Conservation (phyloP, 352 stramenopile genomes). For the Pythium angustatum region DNA sequence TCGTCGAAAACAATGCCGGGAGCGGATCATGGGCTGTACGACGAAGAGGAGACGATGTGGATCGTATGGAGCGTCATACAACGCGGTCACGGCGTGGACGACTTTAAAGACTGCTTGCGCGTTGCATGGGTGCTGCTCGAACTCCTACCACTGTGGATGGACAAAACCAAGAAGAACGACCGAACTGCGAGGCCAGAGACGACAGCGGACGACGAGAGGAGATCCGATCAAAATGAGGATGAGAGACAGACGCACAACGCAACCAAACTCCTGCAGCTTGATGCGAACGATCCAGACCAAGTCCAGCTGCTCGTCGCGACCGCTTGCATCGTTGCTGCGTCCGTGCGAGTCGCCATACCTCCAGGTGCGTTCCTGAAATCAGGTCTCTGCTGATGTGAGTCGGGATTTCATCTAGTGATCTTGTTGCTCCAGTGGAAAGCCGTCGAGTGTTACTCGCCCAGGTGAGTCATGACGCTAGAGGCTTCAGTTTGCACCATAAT, state of each 20-base stretch:
- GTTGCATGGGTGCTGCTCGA: conserved; percentile 25
- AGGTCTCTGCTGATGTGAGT: background rate
- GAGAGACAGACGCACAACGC: background rate
- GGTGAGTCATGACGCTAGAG: background rate
- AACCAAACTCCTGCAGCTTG: conserved; percentile 20
- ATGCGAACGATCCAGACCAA: conserved; percentile 23
- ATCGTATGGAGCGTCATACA: conserved; percentile 24
- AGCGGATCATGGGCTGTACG: background rate
- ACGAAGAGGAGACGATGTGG: conserved; percentile 18
- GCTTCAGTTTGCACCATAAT: conserved; percentile 12
- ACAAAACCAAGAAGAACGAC: background rate
- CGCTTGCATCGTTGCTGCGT: conserved; percentile 38
- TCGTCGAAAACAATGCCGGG: background rate
- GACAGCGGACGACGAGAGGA: background rate
- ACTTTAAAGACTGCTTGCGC: conserved; percentile 24
- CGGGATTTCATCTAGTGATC: background rate
- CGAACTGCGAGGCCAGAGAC: background rate
- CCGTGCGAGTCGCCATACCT: conserved; percentile 29
- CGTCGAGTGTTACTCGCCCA: background rate
- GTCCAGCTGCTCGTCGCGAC: conserved; percentile 32
- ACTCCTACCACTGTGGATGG: conserved; percentile 25
- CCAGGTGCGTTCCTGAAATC: conserved; percentile 19
- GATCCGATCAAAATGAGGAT: background rate
- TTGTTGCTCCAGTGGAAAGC: conserved; percentile 3
- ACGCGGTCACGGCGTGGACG: conserved; percentile 14